A percentile compares a stretch with the other conserved stretches of the same genome.
These are phyloP conservation scores for Apophysomyces variabilis DNA, from an alignment of 371 early-diverging fungal species.

Conservation along the genomic window DNA sequence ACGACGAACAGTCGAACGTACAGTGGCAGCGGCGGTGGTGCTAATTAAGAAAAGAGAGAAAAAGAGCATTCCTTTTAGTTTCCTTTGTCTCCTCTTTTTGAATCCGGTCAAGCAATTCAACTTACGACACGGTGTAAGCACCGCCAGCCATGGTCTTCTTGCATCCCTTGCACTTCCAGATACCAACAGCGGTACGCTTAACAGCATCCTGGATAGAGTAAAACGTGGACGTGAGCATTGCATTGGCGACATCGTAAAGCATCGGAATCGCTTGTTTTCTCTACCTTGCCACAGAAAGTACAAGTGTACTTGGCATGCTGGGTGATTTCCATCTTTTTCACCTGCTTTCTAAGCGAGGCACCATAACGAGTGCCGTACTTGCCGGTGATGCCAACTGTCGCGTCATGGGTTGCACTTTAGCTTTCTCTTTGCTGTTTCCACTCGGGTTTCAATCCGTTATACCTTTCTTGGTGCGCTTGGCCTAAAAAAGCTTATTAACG, in stretches of 20 bases:
- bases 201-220: conserved; percentile 72
- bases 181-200: conserved; percentile 95
- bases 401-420: neutral
- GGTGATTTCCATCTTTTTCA: conserved; percentile 98
- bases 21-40: conserved; percentile 92
- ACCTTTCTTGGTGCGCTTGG: conserved; percentile 97
- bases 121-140: conserved; percentile 91
- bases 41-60: conserved; percentile 30
- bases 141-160: conserved; percentile 95
- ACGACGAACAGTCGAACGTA: conserved; percentile 96
- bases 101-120: neutral
- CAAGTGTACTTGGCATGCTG: conserved; percentile 99
- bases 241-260: neutral
- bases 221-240: no score
- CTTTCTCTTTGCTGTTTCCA: neutral
- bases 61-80: neutral
- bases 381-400: conserved; percentile 93
- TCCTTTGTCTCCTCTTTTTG: neutral
- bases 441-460: neutral
- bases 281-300: conserved; percentile 96
- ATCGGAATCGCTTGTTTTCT: neutral
- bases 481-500: conserved; percentile 51
- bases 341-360: conserved; percentile 98
- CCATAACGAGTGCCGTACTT: conserved; percentile 99
- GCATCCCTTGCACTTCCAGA: conserved; percentile 99